These are phyloP conservation scores for Sclerospora graminicola DNA, from an alignment of 352 stramenopile species.

Conservation along the genomic window DNA sequence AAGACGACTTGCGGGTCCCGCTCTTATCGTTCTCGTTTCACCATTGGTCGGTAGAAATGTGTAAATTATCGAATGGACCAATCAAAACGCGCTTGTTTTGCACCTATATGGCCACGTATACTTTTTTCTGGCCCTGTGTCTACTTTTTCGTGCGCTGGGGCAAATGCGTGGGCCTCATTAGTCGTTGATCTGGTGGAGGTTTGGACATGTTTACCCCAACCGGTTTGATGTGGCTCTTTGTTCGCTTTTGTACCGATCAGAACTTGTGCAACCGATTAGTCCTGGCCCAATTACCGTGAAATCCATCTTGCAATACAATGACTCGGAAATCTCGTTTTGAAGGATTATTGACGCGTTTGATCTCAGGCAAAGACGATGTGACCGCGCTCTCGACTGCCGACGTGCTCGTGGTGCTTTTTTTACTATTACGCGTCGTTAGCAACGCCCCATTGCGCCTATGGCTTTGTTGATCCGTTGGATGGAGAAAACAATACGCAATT, in stretches of 20 bases:
- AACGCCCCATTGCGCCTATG: conserved; percentile 31
- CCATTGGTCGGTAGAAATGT: conserved; percentile 60
- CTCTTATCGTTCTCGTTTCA: conserved; percentile 58
- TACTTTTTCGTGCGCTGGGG: too few relatives aligned
- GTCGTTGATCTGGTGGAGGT: conserved; percentile 36
- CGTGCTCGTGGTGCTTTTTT: conserved; percentile 50
- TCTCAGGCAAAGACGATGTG: conserved; percentile 24
- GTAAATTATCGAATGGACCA: too few relatives aligned
- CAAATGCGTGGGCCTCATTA: conserved; percentile 56
- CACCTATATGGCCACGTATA: conserved; percentile 50
- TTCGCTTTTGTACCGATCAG: too few relatives aligned
- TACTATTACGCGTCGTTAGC: too few relatives aligned
- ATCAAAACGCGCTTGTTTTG: conserved; percentile 64
- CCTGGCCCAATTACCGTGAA: conserved; percentile 22
- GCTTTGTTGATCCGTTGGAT: conserved; percentile 47
- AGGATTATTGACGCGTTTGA: conserved; percentile 28
- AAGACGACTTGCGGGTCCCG: too few relatives aligned
- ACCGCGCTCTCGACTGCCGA: too few relatives aligned
- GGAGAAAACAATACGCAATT: too few relatives aligned
- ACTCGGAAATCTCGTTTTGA: conserved; percentile 64
- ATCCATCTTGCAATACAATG: conserved; percentile 29
- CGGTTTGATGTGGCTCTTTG: too few relatives aligned
- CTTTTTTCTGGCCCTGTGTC: too few relatives aligned
- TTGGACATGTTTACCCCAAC: too few relatives aligned
- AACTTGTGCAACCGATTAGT: conserved; percentile 31